Evolutionary conservation across 2,329 filamentous ascomycete species (phyloP).

Genomic region (Paraphoma chrysanthemicola): DNA sequence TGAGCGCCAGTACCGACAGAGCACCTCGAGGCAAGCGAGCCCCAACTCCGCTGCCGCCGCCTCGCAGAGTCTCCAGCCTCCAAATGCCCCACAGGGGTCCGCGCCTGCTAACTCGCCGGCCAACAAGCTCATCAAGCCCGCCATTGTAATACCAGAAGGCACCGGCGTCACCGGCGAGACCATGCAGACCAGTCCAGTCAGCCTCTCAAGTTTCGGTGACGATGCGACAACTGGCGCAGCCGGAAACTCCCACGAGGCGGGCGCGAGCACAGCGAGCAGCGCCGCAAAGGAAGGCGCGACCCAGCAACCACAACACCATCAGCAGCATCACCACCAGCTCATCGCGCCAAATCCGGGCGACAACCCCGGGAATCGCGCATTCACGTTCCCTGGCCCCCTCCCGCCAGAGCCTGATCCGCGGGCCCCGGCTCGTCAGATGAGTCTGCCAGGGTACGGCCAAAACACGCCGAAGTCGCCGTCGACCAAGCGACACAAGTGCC

Average conservation of each 20-base stretch:
- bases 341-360: conserved; percentile 47
- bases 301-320: conserved; percentile 32
- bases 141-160: conserved; percentile 56
- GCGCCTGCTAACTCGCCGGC: conserved; percentile 58
- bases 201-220: conserved; percentile 62
- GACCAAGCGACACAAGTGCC: conserved; percentile 93
- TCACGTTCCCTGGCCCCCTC: conserved; percentile 70
- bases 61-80: conserved; percentile 52
- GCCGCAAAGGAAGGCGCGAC: conserved; percentile 46
- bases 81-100: conserved; percentile 52
- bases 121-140: conserved; percentile 54
- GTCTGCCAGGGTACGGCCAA: conserved; percentile 63
- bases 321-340: conserved; percentile 39
- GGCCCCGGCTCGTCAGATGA: conserved; percentile 63
- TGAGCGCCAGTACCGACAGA: conserved; percentile 52
- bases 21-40: conserved; percentile 54
- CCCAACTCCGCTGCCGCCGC: conserved; percentile 56
- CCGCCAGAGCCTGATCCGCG: conserved; percentile 57
- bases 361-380: conserved; percentile 59
- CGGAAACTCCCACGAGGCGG: conserved; percentile 58
- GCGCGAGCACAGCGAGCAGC: conserved; percentile 55
- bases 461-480: conserved; percentile 72
- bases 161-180: conserved; percentile 48
- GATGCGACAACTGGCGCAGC: conserved; percentile 57
- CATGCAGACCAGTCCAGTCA: conserved; percentile 61